Evolutionary conservation across 495 filamentous ascomycete genomes (phyloP).

Genomic region (Xylaria castorea): DNA sequence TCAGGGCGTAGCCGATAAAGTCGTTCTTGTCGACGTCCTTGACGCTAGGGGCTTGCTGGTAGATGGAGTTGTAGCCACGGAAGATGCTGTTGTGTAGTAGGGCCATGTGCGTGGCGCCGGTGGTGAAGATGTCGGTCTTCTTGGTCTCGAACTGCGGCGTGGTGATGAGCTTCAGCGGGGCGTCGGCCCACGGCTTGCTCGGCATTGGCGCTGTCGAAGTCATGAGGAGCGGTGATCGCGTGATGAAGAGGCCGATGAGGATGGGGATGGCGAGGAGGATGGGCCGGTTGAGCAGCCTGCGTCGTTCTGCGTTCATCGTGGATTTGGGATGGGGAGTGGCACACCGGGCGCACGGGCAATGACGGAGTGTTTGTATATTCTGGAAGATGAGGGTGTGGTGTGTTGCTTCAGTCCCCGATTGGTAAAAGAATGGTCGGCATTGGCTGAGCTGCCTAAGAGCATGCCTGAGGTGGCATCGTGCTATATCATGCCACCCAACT

Average conservation of each 20-base stretch:
- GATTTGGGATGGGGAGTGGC: not conserved
- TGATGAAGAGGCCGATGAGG: slow-evolving; percentile 48
- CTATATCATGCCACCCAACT: slow-evolving; percentile 21
- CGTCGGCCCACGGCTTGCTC: slow-evolving; percentile 56
- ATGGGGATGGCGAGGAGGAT: slow-evolving; percentile 44
- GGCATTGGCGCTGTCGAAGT: slow-evolving; percentile 38
- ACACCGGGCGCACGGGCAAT: not conserved
- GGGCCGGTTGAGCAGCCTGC: slow-evolving; percentile 36
- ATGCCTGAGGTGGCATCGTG: slow-evolving; percentile 16
- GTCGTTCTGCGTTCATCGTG: slow-evolving; percentile 27
- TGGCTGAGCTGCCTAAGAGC: slow-evolving; percentile 7
- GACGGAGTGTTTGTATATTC: slow-evolving; percentile 8
- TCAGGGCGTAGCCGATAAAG: slow-evolving; percentile 58
- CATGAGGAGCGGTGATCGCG: slow-evolving; percentile 52
- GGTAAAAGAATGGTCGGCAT: slow-evolving; percentile 17
- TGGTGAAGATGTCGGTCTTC: slow-evolving; percentile 59
- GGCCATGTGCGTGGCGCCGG: slow-evolving; percentile 65
- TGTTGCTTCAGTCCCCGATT: slow-evolving; percentile 20
- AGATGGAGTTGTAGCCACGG: slow-evolving; percentile 66
- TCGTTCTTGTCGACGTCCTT: slow-evolving; percentile 51
- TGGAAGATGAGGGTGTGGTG: slow-evolving; percentile 12
- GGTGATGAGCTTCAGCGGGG: slow-evolving; percentile 54
- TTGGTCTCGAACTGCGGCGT: slow-evolving; percentile 55
- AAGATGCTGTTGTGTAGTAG: slow-evolving; percentile 65
- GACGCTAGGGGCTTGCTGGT: slow-evolving; percentile 55